phyloP scores from a whole-genome alignment of 2,329 filamentous ascomycete genomes.

The Paraconiothyrium brasiliense region DNA sequence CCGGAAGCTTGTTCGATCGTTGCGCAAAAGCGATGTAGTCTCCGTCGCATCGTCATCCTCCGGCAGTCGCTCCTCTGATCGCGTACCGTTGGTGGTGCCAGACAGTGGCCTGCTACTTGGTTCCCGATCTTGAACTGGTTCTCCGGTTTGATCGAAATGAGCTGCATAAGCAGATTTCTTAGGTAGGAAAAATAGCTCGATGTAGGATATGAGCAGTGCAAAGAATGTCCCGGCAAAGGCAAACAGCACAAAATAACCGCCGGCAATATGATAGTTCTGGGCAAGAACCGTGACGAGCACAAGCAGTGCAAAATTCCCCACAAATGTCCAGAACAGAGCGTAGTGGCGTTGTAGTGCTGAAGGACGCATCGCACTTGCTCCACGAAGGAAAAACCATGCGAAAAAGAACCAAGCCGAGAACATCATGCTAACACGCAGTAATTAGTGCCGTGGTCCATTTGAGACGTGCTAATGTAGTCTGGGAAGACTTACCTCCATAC shows the following conservation, averaged over 20 bases:
- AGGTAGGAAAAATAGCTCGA: conserved; percentile 80
- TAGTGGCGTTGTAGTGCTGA: conserved; percentile 87
- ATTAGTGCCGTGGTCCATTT: conserved; percentile 16
- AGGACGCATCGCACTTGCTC: conserved; percentile 81
- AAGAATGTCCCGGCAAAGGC: conserved; percentile 80
- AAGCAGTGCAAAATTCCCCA: conserved; percentile 76
- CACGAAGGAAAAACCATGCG: conserved; percentile 83
- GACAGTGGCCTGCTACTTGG: conserved; percentile 47
- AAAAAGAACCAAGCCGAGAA: conserved; percentile 80
- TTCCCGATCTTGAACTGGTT: conserved; percentile 31
- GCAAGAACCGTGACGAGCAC: conserved; percentile 79
- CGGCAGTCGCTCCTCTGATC: conserved; percentile 43
- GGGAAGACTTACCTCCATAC: conserved; percentile 70
- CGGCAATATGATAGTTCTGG: conserved; percentile 74
- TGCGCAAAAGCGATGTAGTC: conserved; percentile 65
- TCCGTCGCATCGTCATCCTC: conserved; percentile 60
- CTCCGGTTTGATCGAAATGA: conserved; percentile 53
- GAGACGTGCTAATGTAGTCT: not conserved
- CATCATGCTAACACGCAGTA: conserved; percentile 70
- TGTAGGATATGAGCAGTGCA: conserved; percentile 76
- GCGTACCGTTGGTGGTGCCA: conserved; percentile 40
- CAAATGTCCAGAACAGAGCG: conserved; percentile 83
- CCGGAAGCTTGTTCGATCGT: conserved; percentile 64
- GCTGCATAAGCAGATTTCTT: conserved; percentile 75
- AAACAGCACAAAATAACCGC: conserved; percentile 83